Base-by-base conservation (phyloP, 2,329 filamentous ascomycete species). In the Talaromyces sp. region DNA sequence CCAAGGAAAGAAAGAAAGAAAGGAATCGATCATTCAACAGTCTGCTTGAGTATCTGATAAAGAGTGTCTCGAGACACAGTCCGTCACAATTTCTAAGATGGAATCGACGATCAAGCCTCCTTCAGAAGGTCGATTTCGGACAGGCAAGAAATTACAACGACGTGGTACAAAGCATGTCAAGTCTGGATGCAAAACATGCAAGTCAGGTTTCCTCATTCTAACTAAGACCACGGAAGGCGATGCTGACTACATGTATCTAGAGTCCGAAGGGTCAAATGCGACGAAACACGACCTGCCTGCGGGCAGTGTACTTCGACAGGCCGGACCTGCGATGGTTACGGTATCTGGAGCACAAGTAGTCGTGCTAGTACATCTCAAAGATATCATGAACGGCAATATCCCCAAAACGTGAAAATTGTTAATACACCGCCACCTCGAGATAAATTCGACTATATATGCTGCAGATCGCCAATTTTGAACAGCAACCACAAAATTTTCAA, bases 251-350 rank as follows among this genome's bases (percentile, higher is more conserved):
- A 24, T 39, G 27, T 22, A 14, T 19, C 16, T 13, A 64, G 52
- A 24, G 31, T 49, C 7, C 62, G 62, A 19, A 57, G 62, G 35
- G 31, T 64, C n/a, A 64, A 64, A 59, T 64, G 62, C n/a, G 62
- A 64, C 35, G 62, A 64, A 19, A 64, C 31, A 33, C 52, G 54
- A 47, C 62, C 62, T n/a, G 35, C 52, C 24, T 64, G 62, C 19
- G 45, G 37, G 19, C 54, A 50, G 52, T 64, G 62, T 47, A 58
- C 62, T 16, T 59, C 62, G 1, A 64, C 62, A 49, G 62, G 62
- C 19, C 62, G 62, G 14, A 64, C 33, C 8, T 64, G 62, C 54
- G 62, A 64, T 64, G 62, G 62, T 39, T 64, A 64, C 24, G 62
- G 62, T 19, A 31, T 50, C 6, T 59, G 52, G 45, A 49, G 41